These are phyloP conservation scores for Erythrobasidium hasegawianum DNA, from an alignment of 1,284 basidiomycete species.

Conservation along the genomic window DNA sequence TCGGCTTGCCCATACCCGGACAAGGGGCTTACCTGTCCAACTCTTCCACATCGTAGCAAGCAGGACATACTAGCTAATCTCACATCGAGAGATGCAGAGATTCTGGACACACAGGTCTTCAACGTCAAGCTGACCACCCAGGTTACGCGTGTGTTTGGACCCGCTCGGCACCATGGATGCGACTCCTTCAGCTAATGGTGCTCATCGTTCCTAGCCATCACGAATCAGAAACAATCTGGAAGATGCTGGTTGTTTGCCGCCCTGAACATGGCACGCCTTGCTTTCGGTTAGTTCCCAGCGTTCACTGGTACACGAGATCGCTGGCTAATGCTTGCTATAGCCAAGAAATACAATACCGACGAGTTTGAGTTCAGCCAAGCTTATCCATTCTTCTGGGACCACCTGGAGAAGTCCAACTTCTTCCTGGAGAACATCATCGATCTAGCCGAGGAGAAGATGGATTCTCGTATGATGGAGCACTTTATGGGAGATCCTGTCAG, in stretches of 20 bases:
- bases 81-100: conserved; percentile 13
- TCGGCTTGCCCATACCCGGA: not conserved
- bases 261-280: conserved; percentile 62
- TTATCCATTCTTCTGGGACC: conserved; percentile 91
- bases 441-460: conserved; percentile 71
- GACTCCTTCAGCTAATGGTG: not conserved
- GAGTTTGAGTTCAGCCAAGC: conserved; percentile 87
- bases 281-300: conserved; percentile 56
- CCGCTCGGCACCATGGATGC: not conserved
- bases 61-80: conserved; percentile 18
- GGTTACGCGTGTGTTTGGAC: conserved; percentile 6
- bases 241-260: conserved; percentile 91
- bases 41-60: conserved; percentile 1
- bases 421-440: conserved; percentile 88
- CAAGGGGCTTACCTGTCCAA: not conserved
- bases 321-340: conserved; percentile 62
- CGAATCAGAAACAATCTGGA: conserved; percentile 80
- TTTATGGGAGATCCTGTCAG: conserved; percentile 73
- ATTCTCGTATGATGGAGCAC: conserved; percentile 73
- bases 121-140: conserved; percentile 20
- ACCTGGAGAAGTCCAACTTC: conserved; percentile 90
- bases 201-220: conserved; percentile 52
- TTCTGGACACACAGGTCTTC: conserved; percentile 18
- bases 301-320: conserved; percentile 70
- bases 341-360: conserved; percentile 72